phyloP scores from a whole-genome alignment of 371 early-diverging fungal genomes.

The Saksenaea vasiformis region DNA sequence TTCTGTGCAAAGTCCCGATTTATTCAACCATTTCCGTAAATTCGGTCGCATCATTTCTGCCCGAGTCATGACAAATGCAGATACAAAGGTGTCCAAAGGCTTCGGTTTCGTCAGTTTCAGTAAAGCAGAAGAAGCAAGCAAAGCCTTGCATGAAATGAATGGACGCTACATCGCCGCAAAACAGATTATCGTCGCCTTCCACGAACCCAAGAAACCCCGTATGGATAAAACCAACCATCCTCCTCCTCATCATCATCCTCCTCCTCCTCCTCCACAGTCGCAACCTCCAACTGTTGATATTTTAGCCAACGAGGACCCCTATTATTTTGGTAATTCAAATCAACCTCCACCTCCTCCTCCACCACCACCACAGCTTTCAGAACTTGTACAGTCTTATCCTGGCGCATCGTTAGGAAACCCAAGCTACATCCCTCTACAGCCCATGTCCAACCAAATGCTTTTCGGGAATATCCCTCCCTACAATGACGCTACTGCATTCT shows the following conservation, averaged over 20 bases:
- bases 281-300: background rate
- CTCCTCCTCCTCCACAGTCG: background rate
- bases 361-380: background rate
- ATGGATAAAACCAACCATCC: background rate
- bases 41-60: conserved; percentile 52
- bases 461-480: background rate
- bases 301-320: background rate
- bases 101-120: conserved; percentile 16
- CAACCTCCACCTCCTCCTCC: background rate
- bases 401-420: background rate
- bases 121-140: conserved; percentile 11
- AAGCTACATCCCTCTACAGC: background rate
- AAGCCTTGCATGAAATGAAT: conserved; percentile 17
- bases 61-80: conserved; percentile 34
- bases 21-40: conserved; percentile 40
- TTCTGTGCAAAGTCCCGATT: conserved; percentile 36
- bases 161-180: background rate
- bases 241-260: too few relatives aligned
- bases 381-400: background rate
- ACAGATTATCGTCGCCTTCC: conserved; percentile 17
- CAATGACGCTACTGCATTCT: background rate
- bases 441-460: background rate
- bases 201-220: conserved; percentile 16
- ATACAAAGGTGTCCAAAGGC: conserved; percentile 14
- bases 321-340: background rate